Base-by-base conservation (phyloP, 495 filamentous ascomycete species). In the Letharia columbiana region DNA sequence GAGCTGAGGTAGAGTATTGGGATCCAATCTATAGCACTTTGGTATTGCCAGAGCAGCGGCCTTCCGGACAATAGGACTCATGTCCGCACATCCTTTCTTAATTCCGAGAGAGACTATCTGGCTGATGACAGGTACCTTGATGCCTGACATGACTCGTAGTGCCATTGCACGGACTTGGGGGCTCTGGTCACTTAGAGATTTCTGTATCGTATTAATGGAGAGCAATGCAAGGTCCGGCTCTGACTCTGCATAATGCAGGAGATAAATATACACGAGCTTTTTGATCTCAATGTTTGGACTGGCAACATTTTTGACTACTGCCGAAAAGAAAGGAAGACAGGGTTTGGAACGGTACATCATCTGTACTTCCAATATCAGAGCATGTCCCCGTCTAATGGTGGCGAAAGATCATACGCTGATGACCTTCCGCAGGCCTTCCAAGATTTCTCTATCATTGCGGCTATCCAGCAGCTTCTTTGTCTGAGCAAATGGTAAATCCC, bases 131-230 rank as follows among this genome's bases (percentile, higher is more conserved):
- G 94, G 94, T 1, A 98, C 95, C 12, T 91, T 81, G 62, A 98
- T 98, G 6, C 91, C 91, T 10, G 91, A 93, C 91, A 98, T 98
- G 67, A 91, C 92, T 35, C 90, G 87, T 63, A 98, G 83, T 4
- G 94, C 94, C 76, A 98, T 86, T 18, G 92, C 91, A 64, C 94
- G 86, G 8, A 96, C 86, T 72, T 95, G 89, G 9, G 93, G 91
- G 74, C 91, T 96, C 62, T 87, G 80, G 76, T 97, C 94, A 18
- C 91, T 94, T 50, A 98, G 84, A 33, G 93, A 93, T 75, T 96
- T 97, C 74, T 98, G 94, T 70, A 98, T 97, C 17, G 93, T 93
- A 76, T 98, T 98, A 81, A 98, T 97, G 50, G 92, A 95, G 28
- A 98, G 82, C 13, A 98, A 83, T 58, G 95, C 92, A 40, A 96